These are phyloP conservation scores for Pezicula carpinea DNA, from an alignment of 2,329 filamentous ascomycete species.

Conservation along the genomic window DNA sequence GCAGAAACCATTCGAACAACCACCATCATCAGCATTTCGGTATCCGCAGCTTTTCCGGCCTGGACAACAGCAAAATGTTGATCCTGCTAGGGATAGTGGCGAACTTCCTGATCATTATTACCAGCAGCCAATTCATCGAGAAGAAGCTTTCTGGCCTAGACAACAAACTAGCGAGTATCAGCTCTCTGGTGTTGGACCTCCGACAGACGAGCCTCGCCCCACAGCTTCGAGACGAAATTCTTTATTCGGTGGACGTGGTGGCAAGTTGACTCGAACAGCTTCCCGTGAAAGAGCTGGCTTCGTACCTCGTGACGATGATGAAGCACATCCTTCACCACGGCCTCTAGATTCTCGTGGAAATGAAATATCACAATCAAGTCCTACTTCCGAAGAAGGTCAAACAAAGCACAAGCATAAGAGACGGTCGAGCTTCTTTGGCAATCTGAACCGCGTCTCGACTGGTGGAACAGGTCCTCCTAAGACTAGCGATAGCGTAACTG, in stretches of 20 bases:
- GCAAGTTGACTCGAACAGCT: conserved; percentile 31
- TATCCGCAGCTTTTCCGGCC: conserved; percentile 44
- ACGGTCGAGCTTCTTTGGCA: conserved; percentile 35
- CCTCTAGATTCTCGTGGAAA: conserved; percentile 26
- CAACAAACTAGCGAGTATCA: conserved; percentile 36
- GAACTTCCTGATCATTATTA: conserved; percentile 24
- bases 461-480: conserved; percentile 20
- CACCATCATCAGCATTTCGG: conserved; percentile 46
- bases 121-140: conserved; percentile 22
- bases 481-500: conserved; percentile 28
- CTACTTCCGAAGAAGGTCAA: conserved; percentile 34
- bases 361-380: conserved; percentile 37
- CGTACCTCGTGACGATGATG: conserved; percentile 11
- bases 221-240: conserved; percentile 29
- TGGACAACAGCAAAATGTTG: conserved; percentile 17
- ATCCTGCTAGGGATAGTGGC: conserved; percentile 14
- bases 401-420: conserved; percentile 36
- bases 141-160: conserved; percentile 33
- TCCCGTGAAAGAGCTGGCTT: conserved; percentile 23
- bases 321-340: not conserved
- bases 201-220: conserved; percentile 29
- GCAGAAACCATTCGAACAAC: conserved; percentile 32
- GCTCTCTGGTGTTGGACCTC: conserved; percentile 31
- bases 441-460: conserved; percentile 18
- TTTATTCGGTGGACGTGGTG: conserved; percentile 49